Evolutionary conservation across 208 protist species (phyloP).

Genomic region (Trypanosomatidae sp.): DNA sequence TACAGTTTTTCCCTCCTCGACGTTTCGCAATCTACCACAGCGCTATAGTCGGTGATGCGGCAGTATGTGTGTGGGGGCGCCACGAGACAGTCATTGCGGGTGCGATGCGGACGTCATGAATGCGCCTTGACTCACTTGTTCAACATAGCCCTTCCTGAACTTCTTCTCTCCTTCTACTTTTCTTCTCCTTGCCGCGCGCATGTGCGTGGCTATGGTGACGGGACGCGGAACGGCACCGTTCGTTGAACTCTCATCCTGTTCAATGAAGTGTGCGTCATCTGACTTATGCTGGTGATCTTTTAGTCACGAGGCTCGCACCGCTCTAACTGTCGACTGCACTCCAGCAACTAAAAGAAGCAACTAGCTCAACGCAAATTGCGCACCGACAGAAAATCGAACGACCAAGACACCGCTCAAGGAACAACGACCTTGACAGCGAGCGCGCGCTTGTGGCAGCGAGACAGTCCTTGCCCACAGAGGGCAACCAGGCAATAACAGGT

Average conservation of each 20-base stretch:
- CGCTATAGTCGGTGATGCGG: neutral
- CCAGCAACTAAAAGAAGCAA: neutral
- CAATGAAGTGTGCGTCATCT: too few species aligned
- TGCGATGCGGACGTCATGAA: neutral
- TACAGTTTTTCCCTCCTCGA: neutral
- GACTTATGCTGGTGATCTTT: neutral
- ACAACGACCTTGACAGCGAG: neutral
- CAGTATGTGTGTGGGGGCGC: neutral
- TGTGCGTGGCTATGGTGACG: neutral
- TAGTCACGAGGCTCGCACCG: neutral
- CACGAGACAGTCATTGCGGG: neutral
- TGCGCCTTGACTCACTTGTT: neutral
- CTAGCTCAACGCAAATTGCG: too few species aligned
- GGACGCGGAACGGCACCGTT: neutral
- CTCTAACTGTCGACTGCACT: neutral
- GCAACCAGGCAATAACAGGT: neutral
- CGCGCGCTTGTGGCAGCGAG: neutral
- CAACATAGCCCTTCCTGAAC: neutral
- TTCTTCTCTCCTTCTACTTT: neutral
- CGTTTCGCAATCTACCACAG: neutral
- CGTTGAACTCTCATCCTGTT: neutral
- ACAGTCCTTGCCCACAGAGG: neutral
- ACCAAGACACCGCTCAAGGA: neutral
- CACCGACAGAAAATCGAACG: neutral
- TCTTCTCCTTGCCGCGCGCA: neutral